Percentiles rank a stretch among this genome's conserved stretches.
phyloP scores from a whole-genome alignment of 257 asterid species.

The Leptodermis oblonga region DNA sequence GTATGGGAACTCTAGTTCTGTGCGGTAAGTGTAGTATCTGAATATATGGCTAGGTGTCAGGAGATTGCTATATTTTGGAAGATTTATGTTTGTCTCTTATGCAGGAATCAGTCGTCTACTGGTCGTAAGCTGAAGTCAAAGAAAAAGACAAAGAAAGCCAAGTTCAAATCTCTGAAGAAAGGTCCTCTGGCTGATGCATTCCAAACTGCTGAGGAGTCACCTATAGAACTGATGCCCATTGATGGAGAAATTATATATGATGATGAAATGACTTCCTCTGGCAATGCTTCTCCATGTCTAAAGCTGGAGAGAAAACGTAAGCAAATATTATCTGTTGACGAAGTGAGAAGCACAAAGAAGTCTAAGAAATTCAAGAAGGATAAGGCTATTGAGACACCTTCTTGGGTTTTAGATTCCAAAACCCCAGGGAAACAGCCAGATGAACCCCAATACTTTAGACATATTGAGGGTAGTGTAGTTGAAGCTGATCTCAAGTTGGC shows the following conservation, averaged over 20 bases:
- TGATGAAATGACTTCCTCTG: slow-evolving; percentile 59
- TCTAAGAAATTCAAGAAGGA: slow-evolving; percentile 50
- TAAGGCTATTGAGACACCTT: slow-evolving; percentile 43
- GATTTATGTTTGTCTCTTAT: slow-evolving; percentile 11
- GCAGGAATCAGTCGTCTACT: slow-evolving; percentile 49
- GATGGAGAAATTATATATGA: slow-evolving; percentile 56
- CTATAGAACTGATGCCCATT: slow-evolving; percentile 49
- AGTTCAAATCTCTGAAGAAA: slow-evolving; percentile 92
- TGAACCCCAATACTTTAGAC: slow-evolving; percentile 42
- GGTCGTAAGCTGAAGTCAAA: slow-evolving; percentile 60
- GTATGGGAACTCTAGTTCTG: slow-evolving; percentile 51
- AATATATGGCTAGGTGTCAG: neutral
- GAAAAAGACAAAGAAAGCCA: slow-evolving; percentile 81
- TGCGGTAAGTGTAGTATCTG: slow-evolving; percentile 39
- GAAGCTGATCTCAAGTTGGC: slow-evolving; percentile 55
- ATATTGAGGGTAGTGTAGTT: slow-evolving; percentile 38
- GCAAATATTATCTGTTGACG: slow-evolving; percentile 52
- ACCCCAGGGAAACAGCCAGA: slow-evolving; percentile 42
- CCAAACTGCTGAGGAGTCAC: slow-evolving; percentile 50
- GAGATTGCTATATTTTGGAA: neutral
- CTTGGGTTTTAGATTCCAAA: slow-evolving; percentile 33
- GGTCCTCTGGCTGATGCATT: slow-evolving; percentile 65
- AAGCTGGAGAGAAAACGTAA: slow-evolving; percentile 59
- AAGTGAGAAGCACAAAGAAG: slow-evolving; percentile 55
- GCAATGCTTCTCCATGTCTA: slow-evolving; percentile 52